A percentile compares a stretch with the other conserved stretches of the same genome.
Conservation (phyloP, 1,284 basidiomycete genomes). For the Golubevia pallescens region DNA sequence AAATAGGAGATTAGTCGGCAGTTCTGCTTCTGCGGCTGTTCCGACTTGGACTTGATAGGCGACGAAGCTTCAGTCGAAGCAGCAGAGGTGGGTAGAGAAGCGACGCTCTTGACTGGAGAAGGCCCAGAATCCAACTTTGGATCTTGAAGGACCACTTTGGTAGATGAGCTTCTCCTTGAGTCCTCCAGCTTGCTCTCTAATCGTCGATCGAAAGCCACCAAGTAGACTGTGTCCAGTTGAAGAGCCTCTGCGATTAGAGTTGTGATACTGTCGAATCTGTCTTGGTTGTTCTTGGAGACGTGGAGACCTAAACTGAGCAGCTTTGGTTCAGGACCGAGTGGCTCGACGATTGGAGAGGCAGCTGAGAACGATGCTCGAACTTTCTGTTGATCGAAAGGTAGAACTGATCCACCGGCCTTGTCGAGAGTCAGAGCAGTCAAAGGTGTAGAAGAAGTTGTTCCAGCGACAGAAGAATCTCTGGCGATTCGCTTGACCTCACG, state of each 20-base stretch:
- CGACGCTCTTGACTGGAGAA: not conserved
- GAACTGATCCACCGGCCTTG: not conserved
- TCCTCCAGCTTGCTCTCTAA: not conserved
- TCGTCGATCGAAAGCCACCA: not conserved
- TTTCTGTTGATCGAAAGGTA: not conserved
- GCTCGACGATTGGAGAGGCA: not conserved
- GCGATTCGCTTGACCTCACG: not conserved
- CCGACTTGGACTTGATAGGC: not conserved
- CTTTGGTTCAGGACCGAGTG: not conserved
- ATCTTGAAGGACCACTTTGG: not conserved
- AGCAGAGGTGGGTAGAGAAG: not conserved
- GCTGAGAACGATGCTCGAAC: not conserved
- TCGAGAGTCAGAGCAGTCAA: not conserved
- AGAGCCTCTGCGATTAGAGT: not conserved
- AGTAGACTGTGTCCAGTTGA: not conserved
- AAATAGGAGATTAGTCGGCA: not conserved
- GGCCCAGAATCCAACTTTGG: not conserved
- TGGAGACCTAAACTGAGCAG: not conserved
- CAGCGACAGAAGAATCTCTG: not conserved
- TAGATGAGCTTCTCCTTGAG: not conserved
- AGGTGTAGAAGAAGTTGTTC: not conserved
- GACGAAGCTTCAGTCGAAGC: not conserved
- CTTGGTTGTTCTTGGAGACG: not conserved
- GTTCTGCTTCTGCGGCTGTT: not conserved
- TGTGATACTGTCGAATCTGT: not conserved